Evolutionary conservation across 1,284 basidiomycete genomes (phyloP).

Genomic region (Rhodotorula mucilaginosa): DNA sequence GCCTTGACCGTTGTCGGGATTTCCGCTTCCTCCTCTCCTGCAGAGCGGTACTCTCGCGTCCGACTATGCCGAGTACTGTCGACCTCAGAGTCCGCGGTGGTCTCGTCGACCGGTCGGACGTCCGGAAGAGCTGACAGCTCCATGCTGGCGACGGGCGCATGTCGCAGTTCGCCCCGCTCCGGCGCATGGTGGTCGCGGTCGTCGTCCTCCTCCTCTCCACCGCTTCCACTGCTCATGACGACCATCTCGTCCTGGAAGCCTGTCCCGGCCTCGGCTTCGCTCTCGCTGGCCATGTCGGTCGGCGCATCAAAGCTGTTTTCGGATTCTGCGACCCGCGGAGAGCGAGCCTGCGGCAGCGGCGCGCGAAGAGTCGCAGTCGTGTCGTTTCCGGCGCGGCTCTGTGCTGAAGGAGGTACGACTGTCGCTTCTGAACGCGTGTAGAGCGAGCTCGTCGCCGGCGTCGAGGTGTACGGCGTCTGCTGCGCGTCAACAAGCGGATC

Average conservation of each 20-base stretch:
- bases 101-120: neutral
- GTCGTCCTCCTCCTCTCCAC: conserved; percentile 7
- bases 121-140: conserved; percentile 15
- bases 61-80: neutral
- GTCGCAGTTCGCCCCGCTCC: neutral
- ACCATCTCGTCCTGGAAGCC: conserved; percentile 31
- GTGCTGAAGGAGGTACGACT: conserved; percentile 6
- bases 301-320: neutral
- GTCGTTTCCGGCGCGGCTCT: conserved; percentile 9
- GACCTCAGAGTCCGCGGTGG: neutral
- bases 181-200: neutral
- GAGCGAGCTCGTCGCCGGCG: conserved; percentile 18
- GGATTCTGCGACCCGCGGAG: neutral
- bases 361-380: conserved; percentile 16
- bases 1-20: neutral
- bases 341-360: conserved; percentile 6
- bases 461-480: conserved; percentile 29
- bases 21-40: conserved; percentile 1
- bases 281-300: conserved; percentile 8
- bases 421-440: conserved; percentile 9
- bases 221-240: conserved; percentile 28
- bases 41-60: neutral
- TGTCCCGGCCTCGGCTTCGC: conserved; percentile 12
- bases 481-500: neutral
- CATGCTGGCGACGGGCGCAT: neutral